Conservation (phyloP, 495 filamentous ascomycete genomes). For the Aspergillus egyptiacus region DNA sequence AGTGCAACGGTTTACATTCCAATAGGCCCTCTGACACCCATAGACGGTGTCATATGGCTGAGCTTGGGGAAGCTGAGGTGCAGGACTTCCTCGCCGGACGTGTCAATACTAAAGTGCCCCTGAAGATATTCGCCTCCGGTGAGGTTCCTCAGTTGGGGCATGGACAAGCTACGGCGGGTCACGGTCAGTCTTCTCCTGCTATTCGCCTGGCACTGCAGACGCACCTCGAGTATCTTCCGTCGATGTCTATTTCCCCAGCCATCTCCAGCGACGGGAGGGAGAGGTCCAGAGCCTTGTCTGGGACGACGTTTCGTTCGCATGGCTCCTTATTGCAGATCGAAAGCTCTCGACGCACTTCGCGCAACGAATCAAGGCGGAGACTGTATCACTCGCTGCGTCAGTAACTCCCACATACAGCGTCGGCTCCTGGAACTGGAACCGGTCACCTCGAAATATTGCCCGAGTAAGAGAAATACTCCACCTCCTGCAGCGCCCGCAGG, state of each 20-base stretch:
- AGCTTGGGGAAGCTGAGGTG: background rate
- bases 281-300: background rate
- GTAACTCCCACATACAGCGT: background rate
- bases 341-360: background rate
- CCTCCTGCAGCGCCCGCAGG: background rate
- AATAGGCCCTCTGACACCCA: background rate
- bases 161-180: background rate
- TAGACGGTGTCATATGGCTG: background rate
- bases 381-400: background rate
- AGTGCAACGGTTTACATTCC: background rate
- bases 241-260: background rate
- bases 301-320: background rate
- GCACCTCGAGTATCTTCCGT: background rate
- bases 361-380: background rate
- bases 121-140: background rate
- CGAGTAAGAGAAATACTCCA: background rate
- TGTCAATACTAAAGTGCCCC: background rate
- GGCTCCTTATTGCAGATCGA: background rate
- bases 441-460: background rate
- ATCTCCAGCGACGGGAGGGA: background rate
- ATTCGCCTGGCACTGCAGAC: background rate
- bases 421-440: background rate
- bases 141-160: background rate
- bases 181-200: too few relatives aligned
- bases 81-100: background rate